phyloP scores from a whole-genome alignment of 75 land plant species.

The Picea glauca region DNA sequence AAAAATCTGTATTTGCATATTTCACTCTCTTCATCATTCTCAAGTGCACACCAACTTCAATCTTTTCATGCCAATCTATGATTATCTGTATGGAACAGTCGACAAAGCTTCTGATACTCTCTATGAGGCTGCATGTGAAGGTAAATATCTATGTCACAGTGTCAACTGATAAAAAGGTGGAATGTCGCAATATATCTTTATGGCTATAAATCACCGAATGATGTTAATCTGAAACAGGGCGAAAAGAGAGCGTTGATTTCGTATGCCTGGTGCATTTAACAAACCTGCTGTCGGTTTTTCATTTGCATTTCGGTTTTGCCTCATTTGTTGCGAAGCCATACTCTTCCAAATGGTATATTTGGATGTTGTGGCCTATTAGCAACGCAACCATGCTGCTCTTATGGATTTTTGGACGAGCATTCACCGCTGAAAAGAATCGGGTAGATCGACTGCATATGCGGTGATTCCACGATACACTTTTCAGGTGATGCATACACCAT shows the following conservation, averaged over 20 bases:
- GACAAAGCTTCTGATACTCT: conserved; percentile 56
- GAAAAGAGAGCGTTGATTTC: conserved; percentile 39
- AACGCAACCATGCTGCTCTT: conserved; percentile 25
- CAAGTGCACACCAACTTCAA: conserved; percentile 82
- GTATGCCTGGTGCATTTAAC: conserved; percentile 66
- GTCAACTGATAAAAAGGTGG: not conserved
- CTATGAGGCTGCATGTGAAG: conserved; percentile 23
- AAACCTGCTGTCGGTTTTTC: conserved; percentile 60
- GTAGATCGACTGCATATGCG: conserved; percentile 47
- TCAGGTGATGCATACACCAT: conserved; percentile 32
- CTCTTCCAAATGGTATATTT: conserved; percentile 42
- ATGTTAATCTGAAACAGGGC: conserved; percentile 8
- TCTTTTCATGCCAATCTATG: conserved; percentile 85
- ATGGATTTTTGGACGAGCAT: conserved; percentile 33
- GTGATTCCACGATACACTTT: conserved; percentile 51
- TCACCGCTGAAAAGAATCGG: conserved; percentile 41
- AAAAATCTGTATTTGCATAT: conserved; percentile 21
- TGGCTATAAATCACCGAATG: not conserved
- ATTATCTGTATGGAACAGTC: conserved; percentile 61
- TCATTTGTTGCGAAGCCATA: conserved; percentile 56
- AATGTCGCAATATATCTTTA: not conserved
- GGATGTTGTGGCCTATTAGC: conserved; percentile 53
- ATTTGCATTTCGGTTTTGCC: conserved; percentile 49
- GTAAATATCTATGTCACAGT: not conserved
- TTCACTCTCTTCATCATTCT: conserved; percentile 82